Evolutionary conservation across 768 basidiomycete species (phyloP).

Genomic region (Rhodosporidiobolus sp.): DNA sequence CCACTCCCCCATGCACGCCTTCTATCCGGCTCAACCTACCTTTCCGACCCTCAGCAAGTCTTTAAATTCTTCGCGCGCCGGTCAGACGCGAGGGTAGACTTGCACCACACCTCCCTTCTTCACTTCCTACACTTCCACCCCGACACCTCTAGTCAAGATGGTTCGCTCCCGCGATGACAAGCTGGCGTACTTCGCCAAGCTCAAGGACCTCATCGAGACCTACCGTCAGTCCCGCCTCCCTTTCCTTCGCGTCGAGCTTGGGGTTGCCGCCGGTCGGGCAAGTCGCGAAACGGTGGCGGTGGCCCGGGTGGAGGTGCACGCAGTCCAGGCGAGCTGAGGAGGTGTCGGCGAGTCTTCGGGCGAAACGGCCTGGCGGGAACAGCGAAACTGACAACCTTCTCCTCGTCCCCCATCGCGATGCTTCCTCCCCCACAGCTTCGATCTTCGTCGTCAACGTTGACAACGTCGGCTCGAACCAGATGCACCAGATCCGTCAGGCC

Average conservation of each 20-base stretch:
- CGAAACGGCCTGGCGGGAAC: neutral
- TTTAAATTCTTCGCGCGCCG: slow-evolving; percentile 43
- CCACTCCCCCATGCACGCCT: neutral
- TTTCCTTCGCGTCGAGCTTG: neutral
- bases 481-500: slow-evolving; percentile 89
- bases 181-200: slow-evolving; percentile 64
- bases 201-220: slow-evolving; percentile 85
- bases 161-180: slow-evolving; percentile 42
- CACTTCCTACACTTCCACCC: slow-evolving; percentile 6
- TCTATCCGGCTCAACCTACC: too few species aligned
- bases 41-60: slow-evolving; percentile 24
- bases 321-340: too few species aligned
- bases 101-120: slow-evolving; percentile 17
- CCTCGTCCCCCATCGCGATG: neutral
- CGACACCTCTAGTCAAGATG: slow-evolving; percentile 18
- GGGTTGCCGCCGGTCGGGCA: neutral
- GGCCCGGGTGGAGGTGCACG: too few species aligned
- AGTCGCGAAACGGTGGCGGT: neutral
- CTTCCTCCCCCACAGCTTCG: slow-evolving; percentile 60
- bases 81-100: slow-evolving; percentile 39
- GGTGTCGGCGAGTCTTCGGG: too few species aligned
- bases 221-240: slow-evolving; percentile 62
- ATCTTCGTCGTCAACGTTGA: slow-evolving; percentile 99
- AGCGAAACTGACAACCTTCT: neutral
- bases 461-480: slow-evolving; percentile 99